Conservation (phyloP, 805 yeast species). For the Starmerella stigmatis region DNA sequence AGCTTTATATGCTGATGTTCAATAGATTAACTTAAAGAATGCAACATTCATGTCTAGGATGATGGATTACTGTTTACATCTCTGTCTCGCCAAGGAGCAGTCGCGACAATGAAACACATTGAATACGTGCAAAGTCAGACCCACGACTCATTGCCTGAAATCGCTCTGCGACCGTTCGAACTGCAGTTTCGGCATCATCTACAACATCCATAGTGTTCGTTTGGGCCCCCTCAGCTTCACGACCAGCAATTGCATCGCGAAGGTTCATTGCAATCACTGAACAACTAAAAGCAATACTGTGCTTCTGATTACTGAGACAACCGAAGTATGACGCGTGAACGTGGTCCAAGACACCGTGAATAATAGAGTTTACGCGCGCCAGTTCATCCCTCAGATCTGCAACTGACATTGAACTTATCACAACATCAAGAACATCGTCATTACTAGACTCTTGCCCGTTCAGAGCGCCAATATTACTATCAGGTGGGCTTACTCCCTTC, state of each 20-base stretch:
- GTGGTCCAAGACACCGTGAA: constrained; percentile 35
- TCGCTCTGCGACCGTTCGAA: too few relatives aligned
- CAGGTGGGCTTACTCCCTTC: constrained; percentile 1
- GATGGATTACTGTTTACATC: too few relatives aligned
- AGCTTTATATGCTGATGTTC: too few relatives aligned
- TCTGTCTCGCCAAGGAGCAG: too few relatives aligned
- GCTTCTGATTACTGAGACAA: constrained; percentile 61
- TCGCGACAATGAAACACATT: too few relatives aligned
- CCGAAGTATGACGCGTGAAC: constrained; percentile 51
- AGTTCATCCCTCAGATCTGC: constrained; percentile 32
- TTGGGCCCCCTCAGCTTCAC: neutral
- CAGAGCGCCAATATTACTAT: too few relatives aligned
- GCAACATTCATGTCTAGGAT: too few relatives aligned
- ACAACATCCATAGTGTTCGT: neutral
- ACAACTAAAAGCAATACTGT: constrained; percentile 32
- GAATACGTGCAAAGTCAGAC: too few relatives aligned
- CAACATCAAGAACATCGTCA: neutral
- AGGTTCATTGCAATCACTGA: constrained; percentile 10
- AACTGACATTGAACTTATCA: constrained; percentile 5
- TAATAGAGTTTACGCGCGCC: constrained; percentile 36
- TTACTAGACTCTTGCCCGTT: too few relatives aligned
- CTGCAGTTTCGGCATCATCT: too few relatives aligned
- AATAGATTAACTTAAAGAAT: too few relatives aligned
- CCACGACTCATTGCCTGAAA: too few relatives aligned
- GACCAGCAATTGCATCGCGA: neutral